Base-by-base conservation (phyloP, 805 yeast species). In the Priceomyces melissophilus region DNA sequence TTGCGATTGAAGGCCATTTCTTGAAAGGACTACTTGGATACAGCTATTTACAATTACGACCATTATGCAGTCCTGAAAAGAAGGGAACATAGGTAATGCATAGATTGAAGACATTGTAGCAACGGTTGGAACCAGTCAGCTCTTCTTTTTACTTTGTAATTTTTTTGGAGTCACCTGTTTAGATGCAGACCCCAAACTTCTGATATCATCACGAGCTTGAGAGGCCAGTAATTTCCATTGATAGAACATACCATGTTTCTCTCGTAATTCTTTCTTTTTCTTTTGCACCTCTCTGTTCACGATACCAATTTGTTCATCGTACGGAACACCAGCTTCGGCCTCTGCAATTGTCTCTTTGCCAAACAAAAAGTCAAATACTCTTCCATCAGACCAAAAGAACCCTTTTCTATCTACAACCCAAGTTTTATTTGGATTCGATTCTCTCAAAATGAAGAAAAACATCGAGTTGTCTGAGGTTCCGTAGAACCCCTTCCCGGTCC, bases 351-450 rank as follows among this genome's bases (percentile, higher is more conserved):
- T 63, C 55, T 86, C 93, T 54, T 84, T 82, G 15, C 95, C 93
- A 51, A 87, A 84, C n/a, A 87, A 53, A 39, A 79, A 75, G 58
- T 87, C 96, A 61, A 82, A 84, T 2, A 87, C 84, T 44, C 96
- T 71, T 11, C 95, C 96, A 60, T 87, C 95, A 27, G 93, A 90
- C 95, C 95, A 87, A 65, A 85, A 87, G 71, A 88, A 87, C 10
- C 95, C 96, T 52, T 80, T 82, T 49, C 96, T 71, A 57, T 87
- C 96, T 13, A 86, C 84, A 12, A 84, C 65, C 87, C 90, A 87
- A 16, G 86, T 87, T 17, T 50, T 55, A 3, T 49, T 46, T n/a
- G 47, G 50, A 14, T 75, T 74, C 15, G 67, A 61, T 52, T 86
- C 91, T 58, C 78, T 80, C 48, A 87, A 60, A 35, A 84, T 76